Evolutionary conservation across 2,329 filamentous ascomycete species (phyloP), one percentile per base, ranked within the genome.

Genomic region (Curvularia hawaiiensis): DNA sequence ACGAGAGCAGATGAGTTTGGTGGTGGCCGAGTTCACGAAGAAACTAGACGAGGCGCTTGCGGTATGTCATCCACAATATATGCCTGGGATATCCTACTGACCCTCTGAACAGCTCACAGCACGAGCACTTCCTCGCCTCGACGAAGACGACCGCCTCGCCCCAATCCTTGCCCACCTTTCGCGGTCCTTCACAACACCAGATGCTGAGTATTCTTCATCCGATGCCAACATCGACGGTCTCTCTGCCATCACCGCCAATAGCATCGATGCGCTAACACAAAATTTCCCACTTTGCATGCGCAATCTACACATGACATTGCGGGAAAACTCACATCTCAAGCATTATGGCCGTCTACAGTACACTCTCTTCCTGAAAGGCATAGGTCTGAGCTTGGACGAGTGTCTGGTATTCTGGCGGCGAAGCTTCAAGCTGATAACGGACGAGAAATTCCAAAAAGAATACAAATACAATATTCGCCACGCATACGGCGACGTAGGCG

Each of bases 391-490:
- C 62, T 81, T 99, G n/a, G 92, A 97, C 71, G 94, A 99, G 77
- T 92, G 88, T 67, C 84, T 99, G 24, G 68, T 92, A 12, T 99
- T 99, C 81, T 99, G 95, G 95, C 88, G 95, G 11, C 85, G 87
- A 61, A 83, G 85, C 28, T 98, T 99, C 84, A 88, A 87, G 74
- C 90, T 92, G 65, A 87, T 96, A 63, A 93, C 91, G 0, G 95
- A 98, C 70, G 94, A 98, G 70, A 89, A 89, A 35, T 99, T 98
- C 84, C 96, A 96, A 78, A 98, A 97, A 73, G 92, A 97, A 74
- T 98, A 99, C 79, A 86, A 90, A 44, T 99, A 99, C 83, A 98
- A 99, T 75, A 86, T 98, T 56, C 90, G 93, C n/a, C 94, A 99
- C 82, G 78, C 83, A 0, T 99, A 98, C 75, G 95, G 95, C 64